These are phyloP conservation scores for Fusarium nelsonii DNA, from an alignment of 2,329 filamentous ascomycete species.

Conservation along the genomic window DNA sequence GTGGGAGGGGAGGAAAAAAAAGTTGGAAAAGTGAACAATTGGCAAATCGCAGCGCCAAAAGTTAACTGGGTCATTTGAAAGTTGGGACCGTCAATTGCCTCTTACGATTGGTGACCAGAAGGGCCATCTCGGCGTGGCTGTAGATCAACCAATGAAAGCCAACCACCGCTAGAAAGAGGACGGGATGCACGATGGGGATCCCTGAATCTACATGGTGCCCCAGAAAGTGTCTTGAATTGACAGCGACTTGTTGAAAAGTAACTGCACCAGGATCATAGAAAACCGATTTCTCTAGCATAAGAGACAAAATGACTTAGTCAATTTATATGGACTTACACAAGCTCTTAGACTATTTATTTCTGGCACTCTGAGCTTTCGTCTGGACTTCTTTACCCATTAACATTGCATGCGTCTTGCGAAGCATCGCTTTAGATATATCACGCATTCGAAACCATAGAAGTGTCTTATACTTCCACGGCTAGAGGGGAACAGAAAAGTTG, in stretches of 20 bases:
- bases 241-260: background rate
- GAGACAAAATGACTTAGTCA: background rate
- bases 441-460: background rate
- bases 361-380: too few relatives aligned
- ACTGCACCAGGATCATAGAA: background rate
- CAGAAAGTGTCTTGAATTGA: constrained; percentile 20
- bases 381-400: too few relatives aligned
- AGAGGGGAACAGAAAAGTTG: background rate
- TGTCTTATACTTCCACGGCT: background rate
- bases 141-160: constrained; percentile 20
- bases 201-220: constrained; percentile 24
- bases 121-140: background rate
- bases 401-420: background rate
- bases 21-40: constrained; percentile 25
- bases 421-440: background rate
- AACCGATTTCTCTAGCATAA: background rate
- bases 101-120: constrained; percentile 17
- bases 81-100: constrained; percentile 14
- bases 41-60: constrained; percentile 18
- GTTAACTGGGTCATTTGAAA: constrained; percentile 6
- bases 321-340: too few relatives aligned
- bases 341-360: too few relatives aligned
- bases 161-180: background rate
- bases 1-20: constrained; percentile 14
- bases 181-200: constrained; percentile 31